Conservation (phyloP, 2,329 filamentous ascomycete species). For the Chaetomiaceae sp. region DNA sequence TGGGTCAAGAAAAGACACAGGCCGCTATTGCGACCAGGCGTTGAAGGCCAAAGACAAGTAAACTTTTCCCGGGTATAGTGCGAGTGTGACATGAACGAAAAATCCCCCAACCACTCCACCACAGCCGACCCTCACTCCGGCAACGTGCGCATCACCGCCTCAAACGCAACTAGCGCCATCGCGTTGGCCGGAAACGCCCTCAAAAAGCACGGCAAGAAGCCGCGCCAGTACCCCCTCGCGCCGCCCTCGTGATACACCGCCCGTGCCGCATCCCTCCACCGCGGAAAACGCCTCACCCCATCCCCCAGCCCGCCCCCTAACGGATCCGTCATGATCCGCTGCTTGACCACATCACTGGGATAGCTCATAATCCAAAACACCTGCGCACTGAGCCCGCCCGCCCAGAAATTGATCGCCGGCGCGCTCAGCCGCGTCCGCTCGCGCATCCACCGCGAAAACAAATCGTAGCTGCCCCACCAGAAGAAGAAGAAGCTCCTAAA, state of each 20-base stretch:
- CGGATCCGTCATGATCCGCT: constrained; percentile 93
- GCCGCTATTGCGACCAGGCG: constrained; percentile 17
- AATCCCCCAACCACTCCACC: not conserved
- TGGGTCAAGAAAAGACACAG: constrained; percentile 20
- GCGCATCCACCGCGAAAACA: constrained; percentile 65
- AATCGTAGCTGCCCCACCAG: constrained; percentile 95
- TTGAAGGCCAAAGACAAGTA: constrained; percentile 14
- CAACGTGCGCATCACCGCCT: constrained; percentile 73
- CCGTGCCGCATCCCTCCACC: constrained; percentile 74
- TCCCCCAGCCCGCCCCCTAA: constrained; percentile 65
- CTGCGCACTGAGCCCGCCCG: constrained; percentile 86
- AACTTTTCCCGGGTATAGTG: constrained; percentile 9
- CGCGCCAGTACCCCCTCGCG: constrained; percentile 79
- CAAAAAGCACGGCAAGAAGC: constrained; percentile 89
- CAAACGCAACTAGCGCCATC: constrained; percentile 87
- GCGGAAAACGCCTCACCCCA: constrained; percentile 59
- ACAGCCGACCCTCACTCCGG: constrained; percentile 30
- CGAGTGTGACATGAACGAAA: constrained; percentile 4
- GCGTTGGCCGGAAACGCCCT: constrained; percentile 94
- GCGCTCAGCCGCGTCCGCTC: constrained; percentile 63
- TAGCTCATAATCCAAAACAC: constrained; percentile 92
- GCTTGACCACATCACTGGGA: constrained; percentile 89
- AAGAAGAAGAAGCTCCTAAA: constrained; percentile 95
- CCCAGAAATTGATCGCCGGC: constrained; percentile 93
- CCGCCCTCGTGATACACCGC: constrained; percentile 73